Percentiles rank a stretch among this genome's conserved stretches.
Conservation (phyloP, 306 rosid genomes). For the Dicorynia guianensis region DNA sequence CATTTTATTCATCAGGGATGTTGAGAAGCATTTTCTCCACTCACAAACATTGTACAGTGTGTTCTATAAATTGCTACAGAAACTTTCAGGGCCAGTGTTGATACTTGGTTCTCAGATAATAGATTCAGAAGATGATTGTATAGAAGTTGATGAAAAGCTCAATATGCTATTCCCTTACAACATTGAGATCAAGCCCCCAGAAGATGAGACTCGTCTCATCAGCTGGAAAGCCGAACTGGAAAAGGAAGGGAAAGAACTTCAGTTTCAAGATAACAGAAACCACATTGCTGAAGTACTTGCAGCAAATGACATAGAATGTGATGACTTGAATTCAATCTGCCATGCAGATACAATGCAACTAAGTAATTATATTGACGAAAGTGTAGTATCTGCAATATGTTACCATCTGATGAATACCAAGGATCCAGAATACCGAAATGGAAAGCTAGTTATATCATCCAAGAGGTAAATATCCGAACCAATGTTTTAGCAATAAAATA, state of each 20-base stretch:
- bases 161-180: conserved; percentile 67
- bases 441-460: conserved; percentile 88
- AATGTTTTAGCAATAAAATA: conserved; percentile 14
- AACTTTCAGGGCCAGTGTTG: conserved; percentile 78
- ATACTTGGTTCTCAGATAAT: conserved; percentile 77
- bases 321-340: conserved; percentile 75
- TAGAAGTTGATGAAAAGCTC: conserved; percentile 67
- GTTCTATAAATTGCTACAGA: conserved; percentile 71
- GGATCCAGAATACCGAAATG: conserved; percentile 86
- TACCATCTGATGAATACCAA: conserved; percentile 68
- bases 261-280: conserved; percentile 83
- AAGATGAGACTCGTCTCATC: conserved; percentile 67
- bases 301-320: conserved; percentile 84
- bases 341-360: conserved; percentile 69
- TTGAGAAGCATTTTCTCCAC: conserved; percentile 73
- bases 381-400: conserved; percentile 79
- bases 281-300: conserved; percentile 89
- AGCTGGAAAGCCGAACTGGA: conserved; percentile 80
- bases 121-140: conserved; percentile 54
- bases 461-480: conserved; percentile 57
- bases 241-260: conserved; percentile 72
- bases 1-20: conserved; percentile 81
- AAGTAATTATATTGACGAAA: conserved; percentile 76
- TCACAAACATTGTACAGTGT: conserved; percentile 71
- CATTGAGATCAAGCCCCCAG: conserved; percentile 68